These are phyloP conservation scores for Starmera stellimalicola DNA, from an alignment of 1,139 yeast species.

Conservation along the genomic window DNA sequence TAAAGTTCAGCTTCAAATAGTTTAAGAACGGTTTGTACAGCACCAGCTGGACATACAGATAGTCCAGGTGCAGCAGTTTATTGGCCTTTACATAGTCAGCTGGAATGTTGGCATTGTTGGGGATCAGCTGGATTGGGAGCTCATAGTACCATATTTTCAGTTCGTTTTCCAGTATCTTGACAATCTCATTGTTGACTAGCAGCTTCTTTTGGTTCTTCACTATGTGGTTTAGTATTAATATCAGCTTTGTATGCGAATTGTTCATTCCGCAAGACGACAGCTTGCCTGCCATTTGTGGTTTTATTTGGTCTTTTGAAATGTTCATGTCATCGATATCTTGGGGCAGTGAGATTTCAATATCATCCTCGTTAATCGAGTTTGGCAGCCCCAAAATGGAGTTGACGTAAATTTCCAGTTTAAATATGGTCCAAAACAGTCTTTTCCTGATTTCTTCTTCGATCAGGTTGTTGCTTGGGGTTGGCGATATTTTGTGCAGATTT, in stretches of 20 bases:
- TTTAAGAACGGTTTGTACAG: slow-evolving; percentile 68
- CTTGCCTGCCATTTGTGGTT: slow-evolving; percentile 26
- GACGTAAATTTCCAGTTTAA: slow-evolving; percentile 83
- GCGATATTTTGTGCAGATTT: slow-evolving; percentile 54
- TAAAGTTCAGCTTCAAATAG: slow-evolving; percentile 24
- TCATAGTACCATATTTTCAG: slow-evolving; percentile 61
- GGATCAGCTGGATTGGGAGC: slow-evolving; percentile 59
- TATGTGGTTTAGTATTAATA: slow-evolving; percentile 44
- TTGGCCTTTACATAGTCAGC: slow-evolving; percentile 50
- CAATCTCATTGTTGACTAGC: slow-evolving; percentile 31
- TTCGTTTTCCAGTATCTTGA: slow-evolving; percentile 53
- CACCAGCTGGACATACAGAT: slow-evolving; percentile 59
- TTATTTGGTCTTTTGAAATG: slow-evolving; percentile 42
- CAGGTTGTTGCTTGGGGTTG: slow-evolving; percentile 32
- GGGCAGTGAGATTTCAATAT: slow-evolving; percentile 76
- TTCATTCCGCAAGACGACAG: slow-evolving; percentile 67
- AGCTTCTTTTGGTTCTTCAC: slow-evolving; percentile 27
- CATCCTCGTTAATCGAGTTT: slow-evolving; percentile 45
- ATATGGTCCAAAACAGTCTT: slow-evolving; percentile 79
- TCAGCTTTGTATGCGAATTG: slow-evolving; percentile 71
- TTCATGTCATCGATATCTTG: slow-evolving; percentile 79
- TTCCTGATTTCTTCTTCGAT: slow-evolving; percentile 78
- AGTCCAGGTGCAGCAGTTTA: slow-evolving; percentile 53
- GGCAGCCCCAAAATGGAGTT: slow-evolving; percentile 84
- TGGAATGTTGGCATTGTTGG: slow-evolving; percentile 27